Conservation (phyloP, 2,329 filamentous ascomycete species). For the Aureobasidium sp. region DNA sequence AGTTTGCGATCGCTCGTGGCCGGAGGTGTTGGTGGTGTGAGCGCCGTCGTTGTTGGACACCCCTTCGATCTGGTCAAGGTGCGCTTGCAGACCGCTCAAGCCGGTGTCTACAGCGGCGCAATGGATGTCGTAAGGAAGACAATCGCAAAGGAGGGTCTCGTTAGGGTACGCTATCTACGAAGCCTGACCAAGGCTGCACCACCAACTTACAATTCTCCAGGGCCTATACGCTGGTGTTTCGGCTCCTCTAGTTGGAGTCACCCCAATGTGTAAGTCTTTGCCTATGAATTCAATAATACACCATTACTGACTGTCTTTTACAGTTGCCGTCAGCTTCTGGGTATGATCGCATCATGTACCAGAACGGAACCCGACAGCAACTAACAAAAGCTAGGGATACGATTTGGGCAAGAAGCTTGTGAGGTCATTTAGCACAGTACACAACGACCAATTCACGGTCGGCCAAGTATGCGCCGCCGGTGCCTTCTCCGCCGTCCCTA, state of each 20-base stretch:
- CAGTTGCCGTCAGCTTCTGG: conserved; percentile 63
- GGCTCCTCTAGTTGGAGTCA: conserved; percentile 89
- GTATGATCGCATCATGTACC: conserved; percentile 29
- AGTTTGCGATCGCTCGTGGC: conserved; percentile 76
- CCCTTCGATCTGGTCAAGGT: conserved; percentile 98
- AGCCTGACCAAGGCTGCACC: not conserved
- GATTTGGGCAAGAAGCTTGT: conserved; percentile 92
- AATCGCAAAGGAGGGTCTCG: conserved; percentile 75
- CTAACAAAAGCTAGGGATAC: conserved; percentile 61
- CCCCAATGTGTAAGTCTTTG: conserved; percentile 86
- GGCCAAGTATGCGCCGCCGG: conserved; percentile 85
- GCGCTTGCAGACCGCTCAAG: conserved; percentile 89
- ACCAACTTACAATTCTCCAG: conserved; percentile 31
- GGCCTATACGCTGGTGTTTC: conserved; percentile 96
- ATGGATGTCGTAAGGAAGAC: conserved; percentile 89
- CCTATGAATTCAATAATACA: not conserved
- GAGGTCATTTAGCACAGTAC: conserved; percentile 55
- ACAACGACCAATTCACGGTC: conserved; percentile 68
- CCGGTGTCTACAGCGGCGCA: conserved; percentile 82
- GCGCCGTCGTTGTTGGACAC: conserved; percentile 86
- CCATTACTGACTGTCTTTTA: conserved; percentile 19
- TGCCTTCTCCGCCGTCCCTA: conserved; percentile 95
- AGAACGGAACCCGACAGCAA: not conserved
- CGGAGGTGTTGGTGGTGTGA: conserved; percentile 88
- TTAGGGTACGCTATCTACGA: conserved; percentile 35